phyloP scores from a whole-genome alignment of 2,329 filamentous ascomycete genomes.

The Scolecobasidium constrictum region DNA sequence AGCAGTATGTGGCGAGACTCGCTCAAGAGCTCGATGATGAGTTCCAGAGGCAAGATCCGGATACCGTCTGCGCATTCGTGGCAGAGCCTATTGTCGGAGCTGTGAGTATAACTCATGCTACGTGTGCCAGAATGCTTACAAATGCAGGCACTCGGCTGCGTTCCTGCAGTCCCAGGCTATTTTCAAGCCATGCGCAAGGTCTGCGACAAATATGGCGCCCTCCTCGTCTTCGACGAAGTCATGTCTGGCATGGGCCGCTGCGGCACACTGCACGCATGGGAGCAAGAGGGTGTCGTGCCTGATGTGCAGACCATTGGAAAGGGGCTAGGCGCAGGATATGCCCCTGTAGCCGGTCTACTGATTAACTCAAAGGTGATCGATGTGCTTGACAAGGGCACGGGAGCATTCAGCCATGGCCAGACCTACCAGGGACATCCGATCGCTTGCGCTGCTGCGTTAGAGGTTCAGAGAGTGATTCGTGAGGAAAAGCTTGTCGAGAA shows the following conservation, averaged over 20 bases:
- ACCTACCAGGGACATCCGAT: slow-evolving; percentile 54
- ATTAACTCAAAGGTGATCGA: slow-evolving; percentile 41
- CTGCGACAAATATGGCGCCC: slow-evolving; percentile 59
- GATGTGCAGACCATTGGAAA: slow-evolving; percentile 60
- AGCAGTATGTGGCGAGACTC: slow-evolving; percentile 49
- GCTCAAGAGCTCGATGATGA: slow-evolving; percentile 56
- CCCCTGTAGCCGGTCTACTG: slow-evolving; percentile 50
- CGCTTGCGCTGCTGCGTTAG: slow-evolving; percentile 50
- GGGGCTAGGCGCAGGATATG: slow-evolving; percentile 53
- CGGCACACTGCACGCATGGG: slow-evolving; percentile 51
- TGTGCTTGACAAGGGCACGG: slow-evolving; percentile 32
- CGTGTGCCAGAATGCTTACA: too few species aligned
- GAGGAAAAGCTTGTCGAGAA: slow-evolving; percentile 49
- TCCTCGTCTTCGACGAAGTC: slow-evolving; percentile 71
- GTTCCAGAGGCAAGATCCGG: slow-evolving; percentile 52
- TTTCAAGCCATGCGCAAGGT: slow-evolving; percentile 55
- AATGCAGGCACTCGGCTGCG: slow-evolving; percentile 61
- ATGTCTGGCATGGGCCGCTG: slow-evolving; percentile 58
- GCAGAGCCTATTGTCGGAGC: slow-evolving; percentile 64
- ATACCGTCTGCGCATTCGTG: slow-evolving; percentile 60
- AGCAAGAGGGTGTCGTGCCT: slow-evolving; percentile 46
- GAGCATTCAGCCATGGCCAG: slow-evolving; percentile 47
- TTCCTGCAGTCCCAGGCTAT: slow-evolving; percentile 56
- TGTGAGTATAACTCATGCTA: slow-evolving; percentile 42
- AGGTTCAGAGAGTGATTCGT: slow-evolving; percentile 49